phyloP scores from a whole-genome alignment of 331 rosid genomes.

The Ulmus americana region DNA sequence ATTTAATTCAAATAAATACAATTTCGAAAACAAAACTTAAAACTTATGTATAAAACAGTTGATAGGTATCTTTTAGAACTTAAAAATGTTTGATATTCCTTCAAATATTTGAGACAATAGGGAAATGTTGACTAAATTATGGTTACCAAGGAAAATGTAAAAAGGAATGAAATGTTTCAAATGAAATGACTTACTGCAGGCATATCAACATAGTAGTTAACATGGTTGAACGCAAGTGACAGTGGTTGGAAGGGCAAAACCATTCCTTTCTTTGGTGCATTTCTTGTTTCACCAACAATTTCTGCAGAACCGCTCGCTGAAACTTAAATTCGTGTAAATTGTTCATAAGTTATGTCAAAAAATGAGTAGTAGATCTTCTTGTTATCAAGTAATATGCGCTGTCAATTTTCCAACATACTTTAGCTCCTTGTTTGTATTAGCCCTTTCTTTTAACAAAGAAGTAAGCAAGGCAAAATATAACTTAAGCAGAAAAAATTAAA shows the following conservation, averaged over 20 bases:
- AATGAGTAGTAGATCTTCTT: not conserved
- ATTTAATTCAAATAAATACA: not conserved
- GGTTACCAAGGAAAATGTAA: too few relatives aligned
- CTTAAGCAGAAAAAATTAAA: too few relatives aligned
- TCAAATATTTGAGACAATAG: not conserved
- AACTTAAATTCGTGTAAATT: conserved; percentile 13
- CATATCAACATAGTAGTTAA: conserved; percentile 46
- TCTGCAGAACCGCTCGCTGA: conserved; percentile 9
- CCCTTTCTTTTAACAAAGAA: too few relatives aligned
- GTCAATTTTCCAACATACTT: too few relatives aligned
- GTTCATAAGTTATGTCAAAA: too few relatives aligned
- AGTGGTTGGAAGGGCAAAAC: conserved; percentile 40
- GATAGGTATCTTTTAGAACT: too few relatives aligned
- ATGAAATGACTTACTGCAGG: conserved; percentile 31
- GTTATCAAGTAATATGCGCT: not conserved
- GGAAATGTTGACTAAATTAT: too few relatives aligned
- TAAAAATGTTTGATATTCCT: too few relatives aligned
- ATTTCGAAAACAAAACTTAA: too few relatives aligned
- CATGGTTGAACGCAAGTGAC: conserved; percentile 40
- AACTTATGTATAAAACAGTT: too few relatives aligned
- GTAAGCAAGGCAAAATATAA: not conserved
- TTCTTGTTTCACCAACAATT: not conserved
- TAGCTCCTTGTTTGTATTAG: too few relatives aligned
- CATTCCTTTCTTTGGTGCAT: conserved; percentile 34
- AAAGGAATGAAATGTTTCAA: too few relatives aligned